These are phyloP conservation scores for Euphorbia corollata DNA, from an alignment of 441 rosid genomes.

Conservation along the genomic window DNA sequence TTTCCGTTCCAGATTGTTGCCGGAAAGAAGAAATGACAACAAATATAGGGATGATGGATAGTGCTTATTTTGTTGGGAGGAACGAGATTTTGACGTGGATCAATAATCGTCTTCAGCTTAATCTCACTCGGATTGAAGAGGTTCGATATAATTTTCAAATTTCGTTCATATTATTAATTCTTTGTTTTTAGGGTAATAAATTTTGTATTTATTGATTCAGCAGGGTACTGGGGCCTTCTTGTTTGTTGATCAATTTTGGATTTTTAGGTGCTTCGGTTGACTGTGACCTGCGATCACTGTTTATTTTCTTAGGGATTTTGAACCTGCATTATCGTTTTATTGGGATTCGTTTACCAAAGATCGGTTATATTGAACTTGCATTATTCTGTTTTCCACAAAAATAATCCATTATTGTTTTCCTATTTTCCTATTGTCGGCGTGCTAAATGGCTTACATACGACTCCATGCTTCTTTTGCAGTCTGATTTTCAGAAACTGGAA, in stretches of 20 bases:
- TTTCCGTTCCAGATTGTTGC: background rate
- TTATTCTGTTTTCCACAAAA: background rate
- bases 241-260: constrained; percentile 1
- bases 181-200: background rate
- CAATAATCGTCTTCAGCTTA: constrained; percentile 81
- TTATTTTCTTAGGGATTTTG: constrained; percentile 2
- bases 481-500: background rate
- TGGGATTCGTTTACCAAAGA: background rate
- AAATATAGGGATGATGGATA: constrained; percentile 92
- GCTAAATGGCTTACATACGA: background rate
- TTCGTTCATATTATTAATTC: too few relatives aligned
- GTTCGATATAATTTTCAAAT: constrained; percentile 21
- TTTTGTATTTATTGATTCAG: background rate
- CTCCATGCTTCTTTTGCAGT: background rate
- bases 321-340: background rate
- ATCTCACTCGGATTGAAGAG: constrained; percentile 88
- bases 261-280: constrained; percentile 2
- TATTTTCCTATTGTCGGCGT: background rate
- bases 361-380: background rate
- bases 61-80: constrained; percentile 95
- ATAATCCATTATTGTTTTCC: background rate
- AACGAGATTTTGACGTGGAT: constrained; percentile 89
- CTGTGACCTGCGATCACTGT: background rate
- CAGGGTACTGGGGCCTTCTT: background rate
- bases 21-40: constrained; percentile 47